phyloP scores from a whole-genome alignment of 83 land plant genomes.

The Isoetes engelmannii region DNA sequence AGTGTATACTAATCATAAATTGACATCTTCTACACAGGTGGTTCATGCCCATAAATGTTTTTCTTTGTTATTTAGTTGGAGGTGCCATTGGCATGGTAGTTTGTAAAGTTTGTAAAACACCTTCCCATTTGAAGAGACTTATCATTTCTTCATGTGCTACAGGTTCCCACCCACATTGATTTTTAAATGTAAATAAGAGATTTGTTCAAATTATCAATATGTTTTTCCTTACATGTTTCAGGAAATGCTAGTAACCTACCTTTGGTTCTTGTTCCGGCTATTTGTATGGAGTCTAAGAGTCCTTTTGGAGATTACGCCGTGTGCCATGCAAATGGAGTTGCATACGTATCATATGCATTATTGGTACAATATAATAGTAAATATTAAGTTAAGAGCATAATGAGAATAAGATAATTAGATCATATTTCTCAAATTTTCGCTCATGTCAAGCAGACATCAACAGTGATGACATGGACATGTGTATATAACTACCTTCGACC shows the following conservation, averaged over 20 bases:
- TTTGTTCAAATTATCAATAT: background rate
- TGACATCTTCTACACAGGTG: constrained; percentile 5
- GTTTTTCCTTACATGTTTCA: background rate
- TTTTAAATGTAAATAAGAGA: background rate
- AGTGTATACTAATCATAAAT: background rate
- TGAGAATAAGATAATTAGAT: background rate
- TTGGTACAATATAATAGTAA: background rate
- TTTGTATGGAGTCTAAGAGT: constrained; percentile 14
- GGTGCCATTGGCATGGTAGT: constrained; percentile 7
- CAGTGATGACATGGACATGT: constrained; percentile 9
- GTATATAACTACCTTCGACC: constrained; percentile 11
- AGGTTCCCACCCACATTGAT: constrained; percentile 5
- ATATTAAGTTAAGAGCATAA: too few relatives aligned
- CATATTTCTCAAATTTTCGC: background rate
- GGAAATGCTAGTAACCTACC: constrained; percentile 19
- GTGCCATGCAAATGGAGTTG: constrained; percentile 14
- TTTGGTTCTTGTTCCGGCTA: constrained; percentile 14
- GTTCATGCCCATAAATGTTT: constrained; percentile 19
- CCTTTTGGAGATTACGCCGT: constrained; percentile 8
- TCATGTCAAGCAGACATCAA: constrained; percentile 4
- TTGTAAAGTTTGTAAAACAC: constrained; percentile 9
- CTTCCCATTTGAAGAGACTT: constrained; percentile 4
- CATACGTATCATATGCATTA: constrained; percentile 17
- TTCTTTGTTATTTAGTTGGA: constrained; percentile 8
- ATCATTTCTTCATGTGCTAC: constrained; percentile 16